A percentile compares a stretch with the other conserved stretches of the same genome.
Conservation (phyloP, 495 filamentous ascomycete genomes). For the Xylaria scruposa region DNA sequence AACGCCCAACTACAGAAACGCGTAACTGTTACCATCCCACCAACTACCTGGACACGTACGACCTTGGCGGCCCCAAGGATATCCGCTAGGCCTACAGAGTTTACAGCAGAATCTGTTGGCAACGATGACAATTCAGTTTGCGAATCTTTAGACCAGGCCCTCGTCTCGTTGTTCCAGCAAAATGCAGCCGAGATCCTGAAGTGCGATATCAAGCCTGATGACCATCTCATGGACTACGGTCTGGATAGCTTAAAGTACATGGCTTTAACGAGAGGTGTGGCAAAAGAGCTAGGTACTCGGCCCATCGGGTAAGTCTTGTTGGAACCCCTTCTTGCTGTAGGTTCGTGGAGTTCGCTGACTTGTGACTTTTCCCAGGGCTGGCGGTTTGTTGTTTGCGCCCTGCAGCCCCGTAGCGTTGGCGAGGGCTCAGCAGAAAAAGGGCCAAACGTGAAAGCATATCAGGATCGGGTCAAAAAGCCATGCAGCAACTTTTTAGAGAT, state of each 20-base stretch:
- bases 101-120: no score
- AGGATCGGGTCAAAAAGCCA: no score
- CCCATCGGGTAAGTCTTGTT: conserved; percentile 2
- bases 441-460: background rate
- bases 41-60: background rate
- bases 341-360: background rate
- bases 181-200: background rate
- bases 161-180: background rate
- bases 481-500: no score
- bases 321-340: background rate
- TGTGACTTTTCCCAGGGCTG: background rate
- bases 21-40: background rate
- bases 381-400: background rate
- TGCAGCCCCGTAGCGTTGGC: no score
- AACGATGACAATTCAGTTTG: background rate
- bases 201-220: background rate
- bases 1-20: background rate
- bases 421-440: no score
- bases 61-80: background rate
- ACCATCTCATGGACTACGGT: conserved; percentile 1
- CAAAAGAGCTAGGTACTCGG: background rate
- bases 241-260: conserved; percentile 7
- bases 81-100: background rate
- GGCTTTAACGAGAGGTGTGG: background rate
- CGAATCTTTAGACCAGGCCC: background rate